phyloP scores from a whole-genome alignment of 163 green algal genomes.

The Chlamydomonas reinhardtii region DNA sequence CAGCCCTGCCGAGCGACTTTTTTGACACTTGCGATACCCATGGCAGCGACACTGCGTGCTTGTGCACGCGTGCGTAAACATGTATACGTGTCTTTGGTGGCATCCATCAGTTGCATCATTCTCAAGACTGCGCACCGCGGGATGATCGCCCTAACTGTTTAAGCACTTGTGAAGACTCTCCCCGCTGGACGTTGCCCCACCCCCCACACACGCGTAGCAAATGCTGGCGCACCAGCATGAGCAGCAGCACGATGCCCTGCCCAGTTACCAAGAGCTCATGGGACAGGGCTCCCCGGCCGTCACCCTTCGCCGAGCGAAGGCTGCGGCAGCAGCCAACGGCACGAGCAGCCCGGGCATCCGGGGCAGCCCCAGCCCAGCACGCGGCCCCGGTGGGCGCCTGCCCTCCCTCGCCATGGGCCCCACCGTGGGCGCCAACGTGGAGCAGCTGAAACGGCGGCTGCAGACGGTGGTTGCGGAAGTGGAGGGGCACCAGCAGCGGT shows the following conservation, averaged over 20 bases:
- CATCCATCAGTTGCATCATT: too few relatives aligned
- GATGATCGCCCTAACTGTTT: too few relatives aligned
- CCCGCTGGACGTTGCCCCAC: too few relatives aligned
- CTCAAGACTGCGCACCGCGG: too few relatives aligned
- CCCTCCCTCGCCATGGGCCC: conserved; percentile 17
- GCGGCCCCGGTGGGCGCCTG: not conserved
- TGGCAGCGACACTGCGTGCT: too few relatives aligned
- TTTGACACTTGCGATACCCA: too few relatives aligned
- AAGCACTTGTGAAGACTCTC: too few relatives aligned
- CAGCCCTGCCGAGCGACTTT: too few relatives aligned
- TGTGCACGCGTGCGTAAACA: too few relatives aligned
- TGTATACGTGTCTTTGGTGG: too few relatives aligned
- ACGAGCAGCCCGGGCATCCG: not conserved
- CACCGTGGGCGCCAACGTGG: not conserved
- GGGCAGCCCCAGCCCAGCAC: not conserved
- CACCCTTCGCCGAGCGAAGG: not conserved
- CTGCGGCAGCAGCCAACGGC: not conserved
- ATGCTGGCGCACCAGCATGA: too few relatives aligned
- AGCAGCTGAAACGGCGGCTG: conserved; percentile 35
- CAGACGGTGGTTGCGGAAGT: conserved; percentile 28
- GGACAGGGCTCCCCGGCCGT: conserved; percentile 16
- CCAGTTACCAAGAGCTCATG: conserved; percentile 43
- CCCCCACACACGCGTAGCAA: not conserved
- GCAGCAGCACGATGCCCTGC: not conserved
- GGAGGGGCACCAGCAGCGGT: conserved; percentile 16